Base-by-base conservation (phyloP, 352 stramenopile species). In the Pythium folliculosum region DNA sequence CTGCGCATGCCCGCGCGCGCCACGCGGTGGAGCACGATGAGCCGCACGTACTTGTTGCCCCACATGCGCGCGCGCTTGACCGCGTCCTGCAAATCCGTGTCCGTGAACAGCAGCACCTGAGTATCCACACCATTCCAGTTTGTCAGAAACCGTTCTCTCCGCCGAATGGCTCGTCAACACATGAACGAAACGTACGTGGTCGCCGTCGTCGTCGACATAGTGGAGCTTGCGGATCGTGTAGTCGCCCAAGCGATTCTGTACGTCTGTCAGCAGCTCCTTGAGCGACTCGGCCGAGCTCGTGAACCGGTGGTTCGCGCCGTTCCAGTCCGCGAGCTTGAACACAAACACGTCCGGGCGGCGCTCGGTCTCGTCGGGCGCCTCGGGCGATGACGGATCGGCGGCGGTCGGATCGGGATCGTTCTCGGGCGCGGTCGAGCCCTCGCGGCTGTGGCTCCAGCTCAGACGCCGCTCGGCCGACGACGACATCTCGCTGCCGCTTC, bases 261-360 rank as follows among this genome's bases (percentile, higher is more conserved):
- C 84, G 53, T 94, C 81, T 22, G 77, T 72, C 23, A 92, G 57
- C 16, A 96, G 69, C 38, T 92, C 80, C 21, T 84, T 84, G 14
- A 96, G 59, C 16, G 81, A 90, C 58, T 88, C 78, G 19, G 88
- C 86, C 6, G 88, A 94, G 50, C 86, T 92, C 17, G 86, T 94
- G 63, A 96, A 96, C 2, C 88, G 86, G 32, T 96, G 88, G 53
- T 89, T 96, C 60, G 86, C 90, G 13, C 83, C 84, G 38, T 90
- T 89, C 51, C 79, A 89, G 61, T 96, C 88, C 3, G 84, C 82
- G 51, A 96, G 71, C 65, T 94, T 96, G 72, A 82, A 96, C 9
- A 94, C 86, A 70, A 96, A 96, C 55, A 81, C 82, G 23, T 80
- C 72, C 3, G 79, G 77, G 12, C 52, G 67, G n/a, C 17, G 35